Evolutionary conservation across 129 eudicot genomes (phyloP).

Genomic region (Flaveria linearis): DNA sequence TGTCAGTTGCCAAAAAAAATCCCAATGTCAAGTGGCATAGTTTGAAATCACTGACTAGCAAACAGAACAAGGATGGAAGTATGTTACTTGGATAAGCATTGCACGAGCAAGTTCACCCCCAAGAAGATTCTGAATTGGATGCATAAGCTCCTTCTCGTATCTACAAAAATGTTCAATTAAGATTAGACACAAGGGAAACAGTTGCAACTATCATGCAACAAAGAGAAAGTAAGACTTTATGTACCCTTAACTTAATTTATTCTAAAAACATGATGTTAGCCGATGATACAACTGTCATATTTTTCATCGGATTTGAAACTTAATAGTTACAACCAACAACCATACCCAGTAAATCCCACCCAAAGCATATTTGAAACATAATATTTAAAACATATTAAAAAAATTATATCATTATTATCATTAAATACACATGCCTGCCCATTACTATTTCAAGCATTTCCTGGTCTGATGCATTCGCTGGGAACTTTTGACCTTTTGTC

Average conservation of each 20-base stretch:
- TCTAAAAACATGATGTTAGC: background rate
- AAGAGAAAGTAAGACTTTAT: background rate
- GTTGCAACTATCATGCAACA: background rate
- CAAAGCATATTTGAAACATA: background rate
- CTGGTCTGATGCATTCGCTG: slow-evolving; percentile 78
- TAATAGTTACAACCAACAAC: background rate
- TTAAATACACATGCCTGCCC: slow-evolving; percentile 56
- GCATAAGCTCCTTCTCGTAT: slow-evolving; percentile 94
- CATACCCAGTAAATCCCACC: too few relatives aligned
- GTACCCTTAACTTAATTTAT: slow-evolving; percentile 4
- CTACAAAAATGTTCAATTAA: slow-evolving; percentile 38
- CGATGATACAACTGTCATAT: slow-evolving; percentile 2
- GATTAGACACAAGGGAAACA: background rate
- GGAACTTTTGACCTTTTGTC: slow-evolving; percentile 81
- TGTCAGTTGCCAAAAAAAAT: slow-evolving; percentile 37
- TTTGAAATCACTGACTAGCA: slow-evolving; percentile 12
- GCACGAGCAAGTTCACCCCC: slow-evolving; percentile 97
- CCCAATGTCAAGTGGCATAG: slow-evolving; percentile 23
- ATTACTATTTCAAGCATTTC: slow-evolving; percentile 93
- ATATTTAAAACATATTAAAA: background rate
- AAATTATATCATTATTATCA: background rate
- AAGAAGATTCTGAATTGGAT: slow-evolving; percentile 89
- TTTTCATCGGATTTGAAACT: background rate
- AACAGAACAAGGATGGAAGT: slow-evolving; percentile 20
- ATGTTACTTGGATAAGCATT: slow-evolving; percentile 81